These are phyloP conservation scores for Oleoguttula mirabilis DNA, from an alignment of 495 filamentous ascomycete genomes.

Conservation along the genomic window DNA sequence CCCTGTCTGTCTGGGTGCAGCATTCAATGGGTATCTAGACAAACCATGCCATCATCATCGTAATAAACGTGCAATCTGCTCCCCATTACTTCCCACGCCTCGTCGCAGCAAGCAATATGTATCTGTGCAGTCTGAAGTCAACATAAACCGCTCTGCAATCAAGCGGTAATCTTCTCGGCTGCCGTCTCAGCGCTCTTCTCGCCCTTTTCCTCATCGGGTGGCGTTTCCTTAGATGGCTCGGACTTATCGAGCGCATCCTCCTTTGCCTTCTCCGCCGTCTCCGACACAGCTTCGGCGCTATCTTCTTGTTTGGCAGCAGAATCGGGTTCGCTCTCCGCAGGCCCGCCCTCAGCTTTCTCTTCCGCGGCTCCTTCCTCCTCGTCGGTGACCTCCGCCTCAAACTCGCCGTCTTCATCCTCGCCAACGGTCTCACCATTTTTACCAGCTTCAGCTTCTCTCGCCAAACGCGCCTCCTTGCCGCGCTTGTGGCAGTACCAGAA, in stretches of 20 bases:
- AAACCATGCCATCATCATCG: too few relatives aligned
- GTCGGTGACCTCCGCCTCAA: slow-evolving; percentile 10
- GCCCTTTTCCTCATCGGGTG: too few relatives aligned
- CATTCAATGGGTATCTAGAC: too few relatives aligned
- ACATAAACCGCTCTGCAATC: too few relatives aligned
- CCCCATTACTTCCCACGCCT: too few relatives aligned
- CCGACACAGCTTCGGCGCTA: slow-evolving; percentile 2
- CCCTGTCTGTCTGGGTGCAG: too few relatives aligned
- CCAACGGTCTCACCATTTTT: not conserved
- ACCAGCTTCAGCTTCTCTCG: slow-evolving; percentile 14
- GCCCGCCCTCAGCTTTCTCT: not conserved
- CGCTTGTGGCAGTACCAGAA: slow-evolving; percentile 98
- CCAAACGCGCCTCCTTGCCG: slow-evolving; percentile 70
- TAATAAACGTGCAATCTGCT: too few relatives aligned
- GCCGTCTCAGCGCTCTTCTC: too few relatives aligned
- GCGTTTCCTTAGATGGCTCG: too few relatives aligned
- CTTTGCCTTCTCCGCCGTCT: not conserved
- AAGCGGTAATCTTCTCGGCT: too few relatives aligned
- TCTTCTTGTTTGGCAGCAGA: slow-evolving; percentile 1
- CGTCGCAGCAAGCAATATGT: too few relatives aligned
- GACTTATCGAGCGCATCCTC: not conserved
- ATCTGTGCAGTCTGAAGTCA: too few relatives aligned
- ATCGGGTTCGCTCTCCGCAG: not conserved
- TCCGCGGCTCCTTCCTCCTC: slow-evolving; percentile 6
- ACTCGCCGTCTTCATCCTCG: slow-evolving; percentile 5